phyloP scores from a whole-genome alignment of 441 rosid species.

The Eutrema salsugineum region DNA sequence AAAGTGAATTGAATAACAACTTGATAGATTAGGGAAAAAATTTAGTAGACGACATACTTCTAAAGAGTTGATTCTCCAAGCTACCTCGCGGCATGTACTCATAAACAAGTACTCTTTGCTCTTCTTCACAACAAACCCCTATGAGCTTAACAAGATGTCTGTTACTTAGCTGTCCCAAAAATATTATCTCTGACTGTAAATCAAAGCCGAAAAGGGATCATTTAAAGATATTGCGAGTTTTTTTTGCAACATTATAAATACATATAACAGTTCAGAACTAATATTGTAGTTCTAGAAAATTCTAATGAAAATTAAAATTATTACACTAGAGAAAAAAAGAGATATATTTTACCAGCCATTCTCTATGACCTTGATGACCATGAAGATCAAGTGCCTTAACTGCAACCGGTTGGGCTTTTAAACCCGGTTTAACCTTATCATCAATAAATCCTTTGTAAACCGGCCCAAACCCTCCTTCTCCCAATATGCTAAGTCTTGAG shows the following conservation, averaged over 20 bases:
- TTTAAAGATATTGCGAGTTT: no score
- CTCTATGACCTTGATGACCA: slow-evolving; percentile 79
- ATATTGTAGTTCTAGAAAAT: neutral
- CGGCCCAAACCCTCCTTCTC: slow-evolving; percentile 91
- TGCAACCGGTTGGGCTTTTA: slow-evolving; percentile 72
- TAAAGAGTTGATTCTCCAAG: slow-evolving; percentile 76
- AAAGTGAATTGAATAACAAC: neutral
- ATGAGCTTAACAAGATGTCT: slow-evolving; percentile 68
- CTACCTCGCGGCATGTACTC: slow-evolving; percentile 83
- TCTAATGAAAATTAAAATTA: neutral
- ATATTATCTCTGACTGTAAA: slow-evolving; percentile 70
- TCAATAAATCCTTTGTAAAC: slow-evolving; percentile 78
- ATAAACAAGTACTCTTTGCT: slow-evolving; percentile 66
- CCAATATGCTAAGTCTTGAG: slow-evolving; percentile 54
- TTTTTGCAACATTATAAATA: no score
- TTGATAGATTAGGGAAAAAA: neutral
- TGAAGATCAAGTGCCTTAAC: slow-evolving; percentile 72
- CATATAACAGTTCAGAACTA: no score
- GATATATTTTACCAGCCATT: slow-evolving; percentile 66
- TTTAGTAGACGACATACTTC: slow-evolving; percentile 41
- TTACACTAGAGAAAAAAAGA: neutral
- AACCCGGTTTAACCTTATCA: slow-evolving; percentile 60
- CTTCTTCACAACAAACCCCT: slow-evolving; percentile 78
- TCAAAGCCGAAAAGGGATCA: neutral
- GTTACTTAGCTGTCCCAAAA: slow-evolving; percentile 78